A percentile compares a stretch with the other conserved stretches of the same genome.
phyloP scores from a whole-genome alignment of 345 rosid genomes.

The Heritiera littoralis region DNA sequence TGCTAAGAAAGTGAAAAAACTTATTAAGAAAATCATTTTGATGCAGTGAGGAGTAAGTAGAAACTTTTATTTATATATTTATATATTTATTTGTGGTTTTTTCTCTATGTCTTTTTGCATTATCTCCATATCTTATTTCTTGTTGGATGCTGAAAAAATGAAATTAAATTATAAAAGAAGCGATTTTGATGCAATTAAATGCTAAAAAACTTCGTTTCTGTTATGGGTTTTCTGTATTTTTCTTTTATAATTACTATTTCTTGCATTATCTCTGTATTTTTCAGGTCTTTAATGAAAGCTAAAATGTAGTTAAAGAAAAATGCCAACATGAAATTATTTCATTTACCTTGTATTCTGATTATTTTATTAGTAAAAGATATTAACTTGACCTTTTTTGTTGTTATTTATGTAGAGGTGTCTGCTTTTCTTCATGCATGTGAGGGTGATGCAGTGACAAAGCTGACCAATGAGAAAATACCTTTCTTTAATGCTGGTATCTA shows the following conservation, averaged over 20 bases:
- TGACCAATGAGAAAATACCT: conserved; percentile 78
- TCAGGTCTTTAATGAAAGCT: not conserved
- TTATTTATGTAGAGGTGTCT: conserved; percentile 57
- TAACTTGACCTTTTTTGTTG: not conserved
- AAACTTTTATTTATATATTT: not conserved
- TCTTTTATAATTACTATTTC: not conserved
- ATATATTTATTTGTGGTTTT: not conserved
- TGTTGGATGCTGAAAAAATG: not conserved
- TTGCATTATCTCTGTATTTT: not conserved
- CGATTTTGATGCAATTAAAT: not conserved
- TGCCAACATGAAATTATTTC: not conserved
- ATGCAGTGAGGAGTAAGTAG: not conserved
- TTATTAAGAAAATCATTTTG: not conserved
- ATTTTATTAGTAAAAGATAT: not conserved
- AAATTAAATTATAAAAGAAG: not conserved
- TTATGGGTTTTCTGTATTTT: not conserved
- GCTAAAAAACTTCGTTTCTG: not conserved
- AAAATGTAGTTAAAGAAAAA: not conserved
- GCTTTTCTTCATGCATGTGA: conserved; percentile 84
- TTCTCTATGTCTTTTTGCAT: not conserved
- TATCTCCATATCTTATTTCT: not conserved
- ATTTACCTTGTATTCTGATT: not conserved
- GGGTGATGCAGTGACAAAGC: conserved; percentile 96
- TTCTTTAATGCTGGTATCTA: conserved; percentile 81
- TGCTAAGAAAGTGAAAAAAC: not conserved